phyloP scores from a whole-genome alignment of 306 rosid genomes.

The Prosopis cineraria region DNA sequence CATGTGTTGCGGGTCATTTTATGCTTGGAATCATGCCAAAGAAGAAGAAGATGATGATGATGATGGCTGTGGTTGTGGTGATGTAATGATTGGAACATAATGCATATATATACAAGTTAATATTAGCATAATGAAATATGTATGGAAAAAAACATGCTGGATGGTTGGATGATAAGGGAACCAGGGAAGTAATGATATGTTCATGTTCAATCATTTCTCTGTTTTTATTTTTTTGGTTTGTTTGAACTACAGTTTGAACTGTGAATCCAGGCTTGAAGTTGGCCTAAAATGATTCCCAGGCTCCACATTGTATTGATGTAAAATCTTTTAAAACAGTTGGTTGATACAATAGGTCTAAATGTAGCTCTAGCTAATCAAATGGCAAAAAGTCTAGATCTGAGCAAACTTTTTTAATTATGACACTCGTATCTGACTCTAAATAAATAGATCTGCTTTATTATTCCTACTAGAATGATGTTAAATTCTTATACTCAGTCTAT shows the following conservation, averaged over 20 bases:
- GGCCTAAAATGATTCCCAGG: neutral
- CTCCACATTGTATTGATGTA: neutral
- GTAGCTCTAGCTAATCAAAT: neutral
- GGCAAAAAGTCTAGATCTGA: neutral
- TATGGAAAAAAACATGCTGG: neutral
- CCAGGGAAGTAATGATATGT: neutral
- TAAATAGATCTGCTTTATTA: too few species aligned
- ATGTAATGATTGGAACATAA: too few species aligned
- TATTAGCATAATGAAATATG: neutral
- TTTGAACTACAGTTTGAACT: neutral
- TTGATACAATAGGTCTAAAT: neutral
- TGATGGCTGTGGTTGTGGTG: too few species aligned
- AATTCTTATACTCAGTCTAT: neutral
- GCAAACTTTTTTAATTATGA: neutral
- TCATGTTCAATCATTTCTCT: neutral
- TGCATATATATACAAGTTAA: too few species aligned
- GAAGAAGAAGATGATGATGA: neutral
- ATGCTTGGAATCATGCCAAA: slow-evolving; percentile 3
- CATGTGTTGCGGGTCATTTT: neutral
- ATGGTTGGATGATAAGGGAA: neutral
- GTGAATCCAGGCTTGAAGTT: neutral
- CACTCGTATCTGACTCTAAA: neutral
- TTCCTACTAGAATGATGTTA: neutral
- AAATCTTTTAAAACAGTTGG: neutral
- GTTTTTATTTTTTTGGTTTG: neutral